Base-by-base conservation (phyloP, 768 basidiomycete species). In the Calocera viscosa region DNA sequence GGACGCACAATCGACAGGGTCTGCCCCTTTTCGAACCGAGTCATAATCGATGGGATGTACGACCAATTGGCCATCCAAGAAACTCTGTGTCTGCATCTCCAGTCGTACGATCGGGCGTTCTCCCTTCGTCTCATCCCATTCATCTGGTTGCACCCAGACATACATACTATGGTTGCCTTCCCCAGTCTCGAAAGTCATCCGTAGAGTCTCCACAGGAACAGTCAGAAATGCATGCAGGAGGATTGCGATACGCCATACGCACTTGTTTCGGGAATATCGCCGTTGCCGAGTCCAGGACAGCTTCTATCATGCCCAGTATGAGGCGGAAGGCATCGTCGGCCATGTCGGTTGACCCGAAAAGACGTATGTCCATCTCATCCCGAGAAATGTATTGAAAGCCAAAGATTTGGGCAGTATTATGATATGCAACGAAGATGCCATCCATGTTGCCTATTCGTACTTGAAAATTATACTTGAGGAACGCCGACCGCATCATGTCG, bases 391-490 rank as follows among this genome's bases (percentile, higher is more conserved):
- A 99, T 75, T 97, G 92, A 80, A 97, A 97, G 0, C 95, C 95
- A 71, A 93, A 93, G 64, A 96, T 83, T 19, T 83, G 82, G 7
- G 84, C 83, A 0, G 91, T 94, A 69, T 95, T 96, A 73, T 92
- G 90, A 72, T 90, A 91, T 24, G 91, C 86, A 40, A 92, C 84
- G 68, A 93, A 81, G 8, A 97, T 88, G 17, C 95, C 95, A 72
- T 96, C 94, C 95, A 98, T 98, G 73, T 88, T 86, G 10, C 95
- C 95, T 68, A 99, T 98, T 2, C 95, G 87, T 1, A 84, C 94
- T 81, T 99, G 95, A 78, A 98, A 88, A 70, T 83, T 88, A 75
- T 92, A 97, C 78, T 97, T 97, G 66, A 99, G 81, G 79, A 97
- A 95, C 0, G 92, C 94, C 16, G 91, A 88, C 2, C 95, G 85